Conservation (phyloP, 495 filamentous ascomycete species). For the Cetradonia linearis region DNA sequence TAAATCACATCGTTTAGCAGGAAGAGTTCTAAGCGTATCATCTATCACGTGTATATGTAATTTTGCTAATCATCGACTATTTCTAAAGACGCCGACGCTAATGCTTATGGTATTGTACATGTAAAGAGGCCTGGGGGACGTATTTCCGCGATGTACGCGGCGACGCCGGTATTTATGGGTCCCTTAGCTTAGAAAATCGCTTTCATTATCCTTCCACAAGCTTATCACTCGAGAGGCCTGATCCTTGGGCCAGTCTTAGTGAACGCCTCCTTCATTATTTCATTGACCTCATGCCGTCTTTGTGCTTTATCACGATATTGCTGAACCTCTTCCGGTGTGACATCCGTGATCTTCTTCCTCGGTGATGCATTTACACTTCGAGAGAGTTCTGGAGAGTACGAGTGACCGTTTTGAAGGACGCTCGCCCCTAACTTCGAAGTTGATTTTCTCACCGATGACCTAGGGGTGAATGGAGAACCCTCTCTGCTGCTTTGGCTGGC, state of each 20-base stretch:
- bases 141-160: background rate
- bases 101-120: slow-evolving; percentile 4
- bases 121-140: background rate
- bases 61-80: background rate
- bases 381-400: slow-evolving; percentile 33
- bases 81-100: slow-evolving; percentile 5
- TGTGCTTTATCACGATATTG: slow-evolving; percentile 47
- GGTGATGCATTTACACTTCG: slow-evolving; percentile 37
- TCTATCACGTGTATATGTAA: background rate
- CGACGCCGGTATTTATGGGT: background rate
- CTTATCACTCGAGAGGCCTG: slow-evolving; percentile 1
- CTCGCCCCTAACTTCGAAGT: slow-evolving; percentile 31
- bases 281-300: slow-evolving; percentile 45
- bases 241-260: slow-evolving; percentile 27
- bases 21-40: background rate
- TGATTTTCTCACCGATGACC: slow-evolving; percentile 32
- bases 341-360: slow-evolving; percentile 30
- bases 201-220: background rate
- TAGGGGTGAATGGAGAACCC: slow-evolving; percentile 52
- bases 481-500: slow-evolving; percentile 43
- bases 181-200: background rate
- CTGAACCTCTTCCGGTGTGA: slow-evolving; percentile 45
- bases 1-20: background rate
- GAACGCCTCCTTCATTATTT: slow-evolving; percentile 32
- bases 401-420: slow-evolving; percentile 27